A percentile compares a stretch with the other conserved stretches of the same genome.
These are phyloP conservation scores for Diplodia corticola DNA, from an alignment of 2,329 filamentous ascomycete genomes.

Conservation along the genomic window DNA sequence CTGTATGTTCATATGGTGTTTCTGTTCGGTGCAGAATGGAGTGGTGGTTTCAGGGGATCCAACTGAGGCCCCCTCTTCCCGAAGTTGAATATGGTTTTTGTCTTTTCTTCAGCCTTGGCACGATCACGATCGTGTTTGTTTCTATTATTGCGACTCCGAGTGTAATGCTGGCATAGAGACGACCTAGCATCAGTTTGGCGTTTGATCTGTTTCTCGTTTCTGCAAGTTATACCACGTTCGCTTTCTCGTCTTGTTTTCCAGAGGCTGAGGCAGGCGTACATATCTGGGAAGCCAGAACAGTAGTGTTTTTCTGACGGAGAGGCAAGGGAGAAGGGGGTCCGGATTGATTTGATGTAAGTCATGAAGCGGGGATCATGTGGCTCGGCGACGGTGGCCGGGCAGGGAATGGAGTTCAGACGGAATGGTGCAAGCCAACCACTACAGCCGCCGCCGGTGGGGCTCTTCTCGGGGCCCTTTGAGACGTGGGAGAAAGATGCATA, in stretches of 20 bases:
- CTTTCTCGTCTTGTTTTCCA: background rate
- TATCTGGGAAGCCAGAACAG: background rate
- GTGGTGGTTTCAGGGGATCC: background rate
- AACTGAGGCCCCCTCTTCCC: background rate
- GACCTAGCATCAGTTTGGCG: conserved; percentile 16
- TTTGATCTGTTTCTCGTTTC: background rate
- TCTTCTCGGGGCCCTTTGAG: background rate
- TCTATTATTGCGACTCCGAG: background rate
- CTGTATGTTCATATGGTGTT: background rate
- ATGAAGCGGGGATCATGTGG: background rate
- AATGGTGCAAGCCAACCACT: background rate
- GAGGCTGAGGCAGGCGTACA: background rate
- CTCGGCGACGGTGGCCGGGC: background rate
- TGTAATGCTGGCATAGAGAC: conserved; percentile 18
- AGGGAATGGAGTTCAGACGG: background rate
- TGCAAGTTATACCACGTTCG: conserved; percentile 12
- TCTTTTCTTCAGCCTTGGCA: background rate
- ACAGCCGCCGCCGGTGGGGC: background rate
- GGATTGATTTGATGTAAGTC: background rate
- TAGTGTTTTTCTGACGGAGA: conserved; percentile 1
- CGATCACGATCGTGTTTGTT: background rate
- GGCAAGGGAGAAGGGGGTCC: background rate
- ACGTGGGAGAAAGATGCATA: background rate
- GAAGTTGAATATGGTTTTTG: background rate
- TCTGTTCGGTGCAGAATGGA: background rate